Evolutionary conservation across 1,139 yeast genomes (phyloP).

Genomic region (Sugiyamaella grinbergsii): DNA sequence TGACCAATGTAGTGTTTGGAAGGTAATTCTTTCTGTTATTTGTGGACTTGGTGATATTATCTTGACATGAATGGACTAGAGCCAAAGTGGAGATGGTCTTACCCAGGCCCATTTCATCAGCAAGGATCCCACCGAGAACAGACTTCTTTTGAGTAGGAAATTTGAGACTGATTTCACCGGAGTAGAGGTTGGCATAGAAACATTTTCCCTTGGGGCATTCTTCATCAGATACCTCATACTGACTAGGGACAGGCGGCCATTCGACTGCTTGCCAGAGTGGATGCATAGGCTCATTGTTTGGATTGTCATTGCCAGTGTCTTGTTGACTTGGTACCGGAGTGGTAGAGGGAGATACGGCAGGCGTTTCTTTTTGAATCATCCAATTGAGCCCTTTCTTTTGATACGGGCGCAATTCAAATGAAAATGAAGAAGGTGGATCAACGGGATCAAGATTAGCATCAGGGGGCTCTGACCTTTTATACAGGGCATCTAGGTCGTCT

Average conservation of each 20-base stretch:
- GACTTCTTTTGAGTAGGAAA: constrained; percentile 59
- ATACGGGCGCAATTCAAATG: constrained; percentile 61
- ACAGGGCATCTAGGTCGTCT: constrained; percentile 76
- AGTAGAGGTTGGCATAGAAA: constrained; percentile 80
- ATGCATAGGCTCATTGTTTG: constrained; percentile 60
- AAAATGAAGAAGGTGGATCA: constrained; percentile 66
- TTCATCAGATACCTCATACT: constrained; percentile 33
- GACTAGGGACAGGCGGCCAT: constrained; percentile 57
- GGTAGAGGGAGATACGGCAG: constrained; percentile 28
- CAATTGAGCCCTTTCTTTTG: constrained; percentile 82
- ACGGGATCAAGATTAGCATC: constrained; percentile 58
- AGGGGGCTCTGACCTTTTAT: constrained; percentile 57
- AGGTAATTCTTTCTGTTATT: constrained; percentile 53
- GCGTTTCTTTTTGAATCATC: constrained; percentile 61
- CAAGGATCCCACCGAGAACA: constrained; percentile 83
- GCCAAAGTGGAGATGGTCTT: constrained; percentile 86
- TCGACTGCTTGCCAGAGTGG: constrained; percentile 82
- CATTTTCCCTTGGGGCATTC: constrained; percentile 8
- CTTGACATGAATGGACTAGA: constrained; percentile 54
- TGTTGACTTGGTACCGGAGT: constrained; percentile 28
- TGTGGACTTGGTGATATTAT: constrained; percentile 31
- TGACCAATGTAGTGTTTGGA: constrained; percentile 67
- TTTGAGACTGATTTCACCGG: constrained; percentile 73
- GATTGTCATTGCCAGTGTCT: constrained; percentile 31
- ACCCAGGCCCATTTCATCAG: constrained; percentile 97